Percentiles rank a stretch among this genome's conserved stretches.
Evolutionary conservation across 1,284 basidiomycete species (phyloP).

Genomic region (Mycena sp.): DNA sequence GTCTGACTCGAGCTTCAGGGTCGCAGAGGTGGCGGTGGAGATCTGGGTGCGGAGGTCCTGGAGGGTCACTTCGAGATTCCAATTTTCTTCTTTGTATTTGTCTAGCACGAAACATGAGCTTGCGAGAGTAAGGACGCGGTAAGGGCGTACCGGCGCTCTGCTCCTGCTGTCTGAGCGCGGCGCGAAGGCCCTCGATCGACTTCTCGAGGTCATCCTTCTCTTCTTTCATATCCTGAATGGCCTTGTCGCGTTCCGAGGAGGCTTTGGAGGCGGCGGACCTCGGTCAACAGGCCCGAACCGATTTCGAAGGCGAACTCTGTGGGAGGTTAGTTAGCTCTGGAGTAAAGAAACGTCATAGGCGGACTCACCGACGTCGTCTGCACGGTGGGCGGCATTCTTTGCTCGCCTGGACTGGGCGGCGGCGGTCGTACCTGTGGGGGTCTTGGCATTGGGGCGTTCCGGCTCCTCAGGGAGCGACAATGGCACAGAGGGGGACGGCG

Average conservation of each 20-base stretch:
- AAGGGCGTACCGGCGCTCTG: slow-evolving; percentile 72
- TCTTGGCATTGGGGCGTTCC: slow-evolving; percentile 50
- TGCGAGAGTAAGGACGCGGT: slow-evolving; percentile 2
- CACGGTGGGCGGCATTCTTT: slow-evolving; percentile 86
- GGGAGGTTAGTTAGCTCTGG: slow-evolving; percentile 21
- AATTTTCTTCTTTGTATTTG: slow-evolving; percentile 97
- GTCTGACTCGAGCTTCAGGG: slow-evolving; percentile 62
- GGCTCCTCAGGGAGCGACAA: slow-evolving; percentile 47
- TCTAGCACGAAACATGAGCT: slow-evolving; percentile 46
- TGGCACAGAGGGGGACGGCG: slow-evolving; percentile 45
- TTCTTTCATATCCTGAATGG: slow-evolving; percentile 86
- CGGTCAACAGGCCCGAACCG: slow-evolving; percentile 88
- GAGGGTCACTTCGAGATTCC: slow-evolving; percentile 94
- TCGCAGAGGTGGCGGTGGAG: slow-evolving; percentile 75
- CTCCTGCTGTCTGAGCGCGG: slow-evolving; percentile 80
- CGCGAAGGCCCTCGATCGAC: slow-evolving; percentile 75
- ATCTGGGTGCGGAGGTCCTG: slow-evolving; percentile 88
- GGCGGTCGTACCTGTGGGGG: slow-evolving; percentile 59
- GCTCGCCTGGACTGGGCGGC: slow-evolving; percentile 80
- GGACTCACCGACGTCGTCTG: slow-evolving; percentile 82
- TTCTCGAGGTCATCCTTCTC: slow-evolving; percentile 88
- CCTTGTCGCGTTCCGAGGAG: slow-evolving; percentile 90
- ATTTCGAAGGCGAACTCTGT: slow-evolving; percentile 96
- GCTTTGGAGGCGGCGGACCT: slow-evolving; percentile 89
- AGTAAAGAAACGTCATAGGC: slow-evolving; percentile 17